phyloP scores from a whole-genome alignment of 306 rosid genomes.

The Cicer chorassanicum region DNA sequence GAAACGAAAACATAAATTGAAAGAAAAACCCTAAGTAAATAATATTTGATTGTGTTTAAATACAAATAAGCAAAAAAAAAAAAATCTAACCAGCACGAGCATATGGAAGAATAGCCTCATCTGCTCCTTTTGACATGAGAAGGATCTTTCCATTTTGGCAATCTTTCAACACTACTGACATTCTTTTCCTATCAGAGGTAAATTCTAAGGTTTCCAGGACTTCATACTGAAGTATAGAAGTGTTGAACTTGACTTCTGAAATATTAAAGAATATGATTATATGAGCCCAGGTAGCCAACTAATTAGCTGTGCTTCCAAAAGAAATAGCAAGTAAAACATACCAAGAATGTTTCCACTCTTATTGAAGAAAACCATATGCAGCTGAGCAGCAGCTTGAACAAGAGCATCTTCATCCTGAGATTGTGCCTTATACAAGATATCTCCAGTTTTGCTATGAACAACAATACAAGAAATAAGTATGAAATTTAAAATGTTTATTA shows the following conservation, averaged over 20 bases:
- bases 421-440: slow-evolving; percentile 89
- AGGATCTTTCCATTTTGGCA: slow-evolving; percentile 85
- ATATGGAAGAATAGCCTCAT: slow-evolving; percentile 89
- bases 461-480: slow-evolving; percentile 40
- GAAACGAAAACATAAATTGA: slow-evolving; percentile 24
- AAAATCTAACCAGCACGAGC: slow-evolving; percentile 67
- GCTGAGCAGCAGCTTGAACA: slow-evolving; percentile 83
- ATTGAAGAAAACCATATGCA: slow-evolving; percentile 86
- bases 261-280: slow-evolving; percentile 42
- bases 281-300: slow-evolving; percentile 44
- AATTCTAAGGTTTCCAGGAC: slow-evolving; percentile 91
- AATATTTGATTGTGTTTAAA: slow-evolving; percentile 33
- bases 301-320: slow-evolving; percentile 30
- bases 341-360: slow-evolving; percentile 77
- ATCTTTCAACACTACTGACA: slow-evolving; percentile 90
- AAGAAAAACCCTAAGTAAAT: slow-evolving; percentile 28
- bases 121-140: slow-evolving; percentile 95
- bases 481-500: slow-evolving; percentile 19
- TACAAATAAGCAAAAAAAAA: slow-evolving; percentile 26
- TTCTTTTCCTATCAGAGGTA: slow-evolving; percentile 97
- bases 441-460: slow-evolving; percentile 79
- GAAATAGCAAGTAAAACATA: slow-evolving; percentile 47
- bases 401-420: slow-evolving; percentile 99
- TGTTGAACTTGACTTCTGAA: slow-evolving; percentile 89
- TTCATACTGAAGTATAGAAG: slow-evolving; percentile 71